phyloP scores from a whole-genome alignment of 179 eudicot genomes.

The Beta macrorhiza region DNA sequence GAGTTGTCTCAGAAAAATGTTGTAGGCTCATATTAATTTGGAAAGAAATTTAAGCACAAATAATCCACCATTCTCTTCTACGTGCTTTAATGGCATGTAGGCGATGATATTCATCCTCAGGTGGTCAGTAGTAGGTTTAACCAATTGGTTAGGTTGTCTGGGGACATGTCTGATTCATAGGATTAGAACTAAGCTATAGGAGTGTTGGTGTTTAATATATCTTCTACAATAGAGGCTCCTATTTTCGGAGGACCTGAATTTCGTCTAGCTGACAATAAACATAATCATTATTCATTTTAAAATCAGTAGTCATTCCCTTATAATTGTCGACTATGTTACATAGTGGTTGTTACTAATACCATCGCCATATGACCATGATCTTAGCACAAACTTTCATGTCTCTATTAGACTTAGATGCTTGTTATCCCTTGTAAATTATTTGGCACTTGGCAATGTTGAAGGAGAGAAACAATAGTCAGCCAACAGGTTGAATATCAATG shows the following conservation, averaged over 20 bases:
- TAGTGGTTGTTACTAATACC: background rate
- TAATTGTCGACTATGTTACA: background rate
- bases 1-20: background rate
- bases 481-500: background rate
- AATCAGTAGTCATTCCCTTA: background rate
- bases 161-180: background rate
- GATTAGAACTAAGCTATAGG: background rate
- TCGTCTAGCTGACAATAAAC: background rate
- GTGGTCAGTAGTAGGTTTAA: background rate
- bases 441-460: background rate
- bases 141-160: background rate
- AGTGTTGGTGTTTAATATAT: background rate
- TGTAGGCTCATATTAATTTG: background rate
- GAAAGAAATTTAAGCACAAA: background rate
- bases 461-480: background rate
- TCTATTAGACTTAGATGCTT: background rate
- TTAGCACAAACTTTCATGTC: background rate
- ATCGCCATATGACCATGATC: background rate
- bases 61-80: background rate
- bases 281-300: background rate
- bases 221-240: background rate
- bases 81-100: background rate
- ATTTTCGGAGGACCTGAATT: background rate
- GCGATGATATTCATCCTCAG: background rate
- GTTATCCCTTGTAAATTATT: background rate